Evolutionary conservation across 164 flowering plant species (phyloP), one percentile per base, ranked within the genome.

Genomic region (Echeveria elegans): DNA sequence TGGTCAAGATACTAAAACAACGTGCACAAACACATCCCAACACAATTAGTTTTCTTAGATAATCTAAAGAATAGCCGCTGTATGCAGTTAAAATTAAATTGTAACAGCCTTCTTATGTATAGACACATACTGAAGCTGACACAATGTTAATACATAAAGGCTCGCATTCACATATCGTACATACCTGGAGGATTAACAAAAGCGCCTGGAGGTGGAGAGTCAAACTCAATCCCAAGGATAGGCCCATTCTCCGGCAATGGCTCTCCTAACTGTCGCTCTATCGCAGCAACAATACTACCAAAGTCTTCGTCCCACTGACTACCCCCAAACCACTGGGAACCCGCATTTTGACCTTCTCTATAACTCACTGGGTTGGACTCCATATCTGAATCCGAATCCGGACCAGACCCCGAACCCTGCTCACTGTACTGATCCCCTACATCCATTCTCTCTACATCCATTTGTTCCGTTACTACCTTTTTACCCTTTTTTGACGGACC

Each of bases 401-500:
- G 47, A 43, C 47, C 47, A 43, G 47, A 43, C 47, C 47, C 47
- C 19, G 47, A 43, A 7, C 47, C 47, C 47, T 43, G 47, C 47
- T 43, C 47, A 43, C 47, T 43, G 47, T 43, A 43, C 47, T 43
- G 47, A 43, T 43, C 37, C 37, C 37, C 72, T 11, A 29, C 64
- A 40, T 68, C 66, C 67, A 72, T 11, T 29, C 70, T 72, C 23
- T 77, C 47, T 12, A 11, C 79, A 21, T 56, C 64, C 63, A 36
- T 67, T 50, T 43, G 18, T 72, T 67, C 47, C 18, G 12, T 18
- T 16, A 43, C 47, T 16, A 43, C 19, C 19, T 14, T 43, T 43
- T 43, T 43, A 43, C 77, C 83, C 47, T 43, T 43, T 43, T 43
- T 43, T 43, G 47, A 43, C 47, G 47, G 47, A 43, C 26, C n/a